These are phyloP conservation scores for Tolypocladium endophyticum DNA, from an alignment of 2,329 filamentous ascomycete species.

Conservation along the genomic window DNA sequence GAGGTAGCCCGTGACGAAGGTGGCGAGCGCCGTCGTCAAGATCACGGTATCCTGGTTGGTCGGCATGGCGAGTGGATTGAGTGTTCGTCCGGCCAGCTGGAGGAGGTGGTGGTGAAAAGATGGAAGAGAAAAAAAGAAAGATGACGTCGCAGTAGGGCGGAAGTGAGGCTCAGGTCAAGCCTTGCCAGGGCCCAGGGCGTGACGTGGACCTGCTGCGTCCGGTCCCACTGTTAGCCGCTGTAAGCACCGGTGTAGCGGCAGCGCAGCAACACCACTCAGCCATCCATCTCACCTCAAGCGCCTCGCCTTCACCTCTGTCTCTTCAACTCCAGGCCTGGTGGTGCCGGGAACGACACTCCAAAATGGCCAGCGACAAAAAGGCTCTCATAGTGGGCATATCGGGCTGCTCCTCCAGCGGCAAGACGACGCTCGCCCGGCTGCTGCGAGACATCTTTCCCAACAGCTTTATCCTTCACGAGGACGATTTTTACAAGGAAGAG, in stretches of 20 bases:
- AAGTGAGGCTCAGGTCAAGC: neutral
- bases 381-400: slow-evolving; percentile 70
- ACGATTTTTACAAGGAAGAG: slow-evolving; percentile 90
- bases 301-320: neutral
- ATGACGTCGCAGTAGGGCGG: neutral
- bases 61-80: slow-evolving; percentile 12
- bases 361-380: slow-evolving; percentile 24
- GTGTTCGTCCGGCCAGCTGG: neutral
- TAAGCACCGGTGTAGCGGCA: neutral
- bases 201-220: neutral
- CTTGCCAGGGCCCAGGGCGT: neutral
- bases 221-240: neutral
- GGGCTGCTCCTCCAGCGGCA: slow-evolving; percentile 85
- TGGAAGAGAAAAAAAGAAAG: neutral
- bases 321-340: neutral
- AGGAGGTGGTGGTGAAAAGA: neutral
- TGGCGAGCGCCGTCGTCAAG: slow-evolving; percentile 62
- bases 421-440: slow-evolving; percentile 83
- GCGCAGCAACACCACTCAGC: neutral
- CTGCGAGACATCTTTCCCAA: slow-evolving; percentile 71
- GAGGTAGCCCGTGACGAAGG: slow-evolving; percentile 68
- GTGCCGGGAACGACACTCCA: neutral
- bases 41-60: slow-evolving; percentile 41
- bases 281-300: neutral
- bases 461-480: slow-evolving; percentile 80